A percentile compares a stretch with the other conserved stretches of the same genome.
Conservation (phyloP, 768 basidiomycete genomes). For the Lepiota venenata region DNA sequence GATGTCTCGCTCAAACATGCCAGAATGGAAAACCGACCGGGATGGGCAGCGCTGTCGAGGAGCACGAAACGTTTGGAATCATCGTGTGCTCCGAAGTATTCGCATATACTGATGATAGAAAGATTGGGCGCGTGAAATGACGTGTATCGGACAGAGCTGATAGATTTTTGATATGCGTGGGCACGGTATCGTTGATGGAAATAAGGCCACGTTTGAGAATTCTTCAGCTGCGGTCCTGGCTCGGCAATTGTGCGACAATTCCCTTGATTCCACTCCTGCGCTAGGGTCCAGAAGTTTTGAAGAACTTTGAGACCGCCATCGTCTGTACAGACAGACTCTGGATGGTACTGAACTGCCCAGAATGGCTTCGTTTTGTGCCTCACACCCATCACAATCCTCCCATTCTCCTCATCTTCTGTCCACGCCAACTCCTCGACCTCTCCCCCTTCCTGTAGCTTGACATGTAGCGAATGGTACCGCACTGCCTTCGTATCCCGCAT, state of each 20-base stretch:
- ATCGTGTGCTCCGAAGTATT: constrained; percentile 55
- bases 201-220: constrained; percentile 61
- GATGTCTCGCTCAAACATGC: constrained; percentile 54
- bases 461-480: constrained; percentile 79
- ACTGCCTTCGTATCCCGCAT: constrained; percentile 56
- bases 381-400: constrained; percentile 70
- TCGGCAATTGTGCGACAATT: constrained; percentile 41
- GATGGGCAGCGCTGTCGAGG: constrained; percentile 73
- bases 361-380: constrained; percentile 65
- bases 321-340: constrained; percentile 75
- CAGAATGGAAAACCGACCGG: constrained; percentile 73
- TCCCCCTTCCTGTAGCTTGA: constrained; percentile 40
- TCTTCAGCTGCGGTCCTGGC: constrained; percentile 21
- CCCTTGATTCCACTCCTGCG: constrained; percentile 50
- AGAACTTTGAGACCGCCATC: constrained; percentile 68
- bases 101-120: constrained; percentile 47
- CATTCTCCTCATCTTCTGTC: constrained; percentile 68
- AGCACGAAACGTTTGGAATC: constrained; percentile 63
- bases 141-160: constrained; percentile 28
- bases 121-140: constrained; percentile 40
- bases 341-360: constrained; percentile 90
- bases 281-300: constrained; percentile 71
- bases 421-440: constrained; percentile 69
- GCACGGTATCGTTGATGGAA: constrained; percentile 22
- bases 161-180: constrained; percentile 17